These are phyloP conservation scores for Cardiospermum halicacabum DNA, from an alignment of 345 rosid genomes.

Conservation along the genomic window DNA sequence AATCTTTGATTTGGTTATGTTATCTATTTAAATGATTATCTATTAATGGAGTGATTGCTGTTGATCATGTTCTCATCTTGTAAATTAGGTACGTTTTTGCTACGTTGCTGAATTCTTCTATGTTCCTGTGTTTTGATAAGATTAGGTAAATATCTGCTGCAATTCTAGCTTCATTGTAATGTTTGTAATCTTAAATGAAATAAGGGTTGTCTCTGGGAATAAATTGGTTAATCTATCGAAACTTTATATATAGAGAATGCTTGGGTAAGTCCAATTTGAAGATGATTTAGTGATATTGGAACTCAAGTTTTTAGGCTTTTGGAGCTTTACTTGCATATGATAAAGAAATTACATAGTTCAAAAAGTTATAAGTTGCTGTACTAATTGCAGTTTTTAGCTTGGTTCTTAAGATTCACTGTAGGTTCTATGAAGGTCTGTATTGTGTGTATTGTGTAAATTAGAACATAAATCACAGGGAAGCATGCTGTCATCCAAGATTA, in stretches of 20 bases:
- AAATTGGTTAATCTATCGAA: too few species aligned
- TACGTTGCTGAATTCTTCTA: background rate
- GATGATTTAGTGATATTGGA: background rate
- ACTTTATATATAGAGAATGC: background rate
- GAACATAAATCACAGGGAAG: background rate
- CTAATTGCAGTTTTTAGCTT: background rate
- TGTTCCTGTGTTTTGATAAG: conserved; percentile 1
- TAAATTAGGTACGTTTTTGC: background rate
- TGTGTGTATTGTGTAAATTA: background rate
- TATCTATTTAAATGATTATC: too few species aligned
- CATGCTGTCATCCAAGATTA: background rate
- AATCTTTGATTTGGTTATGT: background rate
- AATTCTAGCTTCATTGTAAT: background rate
- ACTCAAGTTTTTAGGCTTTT: background rate
- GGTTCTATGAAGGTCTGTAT: too few species aligned
- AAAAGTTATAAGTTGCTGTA: too few species aligned
- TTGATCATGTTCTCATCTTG: background rate
- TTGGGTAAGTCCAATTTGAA: background rate
- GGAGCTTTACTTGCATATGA: background rate
- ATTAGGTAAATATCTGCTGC: background rate
- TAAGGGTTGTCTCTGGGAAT: background rate
- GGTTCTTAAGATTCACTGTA: too few species aligned
- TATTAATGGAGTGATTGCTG: conserved; percentile 29
- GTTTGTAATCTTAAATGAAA: background rate
- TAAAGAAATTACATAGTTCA: too few species aligned